Conservation (phyloP, 2,329 filamentous ascomycete species). For the Fusarium tupiense region DNA sequence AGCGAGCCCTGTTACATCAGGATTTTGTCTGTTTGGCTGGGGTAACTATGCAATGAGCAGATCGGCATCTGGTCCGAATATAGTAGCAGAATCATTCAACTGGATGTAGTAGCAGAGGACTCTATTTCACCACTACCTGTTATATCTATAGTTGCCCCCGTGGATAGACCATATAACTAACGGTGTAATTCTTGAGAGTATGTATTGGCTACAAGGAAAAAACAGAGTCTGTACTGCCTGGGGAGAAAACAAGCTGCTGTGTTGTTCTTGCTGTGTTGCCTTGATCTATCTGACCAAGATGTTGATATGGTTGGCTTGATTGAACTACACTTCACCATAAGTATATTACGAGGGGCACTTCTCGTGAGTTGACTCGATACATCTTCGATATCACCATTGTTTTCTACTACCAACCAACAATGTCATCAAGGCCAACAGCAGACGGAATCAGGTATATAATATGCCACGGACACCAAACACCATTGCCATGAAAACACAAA, state of each 20-base stretch:
- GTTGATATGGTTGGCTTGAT: background rate
- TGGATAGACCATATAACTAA: background rate
- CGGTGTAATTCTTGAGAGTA: background rate
- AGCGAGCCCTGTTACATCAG: background rate
- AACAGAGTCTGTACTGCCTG: background rate
- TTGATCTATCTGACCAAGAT: background rate
- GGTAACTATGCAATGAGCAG: background rate
- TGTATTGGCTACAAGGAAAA: background rate
- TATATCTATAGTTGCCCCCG: background rate
- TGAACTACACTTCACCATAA: background rate
- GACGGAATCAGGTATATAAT: conserved; percentile 45
- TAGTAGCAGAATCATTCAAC: background rate
- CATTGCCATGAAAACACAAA: conserved; percentile 48
- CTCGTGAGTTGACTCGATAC: background rate
- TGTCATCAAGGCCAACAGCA: conserved; percentile 23
- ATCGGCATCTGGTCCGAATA: background rate
- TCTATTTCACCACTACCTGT: background rate
- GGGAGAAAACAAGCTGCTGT: background rate
- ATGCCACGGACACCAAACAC: conserved; percentile 48
- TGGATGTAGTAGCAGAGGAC: background rate
- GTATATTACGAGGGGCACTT: background rate
- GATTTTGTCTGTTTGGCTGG: background rate
- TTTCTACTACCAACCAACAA: background rate
- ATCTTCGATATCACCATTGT: background rate
- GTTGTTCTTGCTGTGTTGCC: background rate